These are phyloP conservation scores for Gossypium davidsonii DNA, from an alignment of 441 rosid genomes.

Conservation along the genomic window DNA sequence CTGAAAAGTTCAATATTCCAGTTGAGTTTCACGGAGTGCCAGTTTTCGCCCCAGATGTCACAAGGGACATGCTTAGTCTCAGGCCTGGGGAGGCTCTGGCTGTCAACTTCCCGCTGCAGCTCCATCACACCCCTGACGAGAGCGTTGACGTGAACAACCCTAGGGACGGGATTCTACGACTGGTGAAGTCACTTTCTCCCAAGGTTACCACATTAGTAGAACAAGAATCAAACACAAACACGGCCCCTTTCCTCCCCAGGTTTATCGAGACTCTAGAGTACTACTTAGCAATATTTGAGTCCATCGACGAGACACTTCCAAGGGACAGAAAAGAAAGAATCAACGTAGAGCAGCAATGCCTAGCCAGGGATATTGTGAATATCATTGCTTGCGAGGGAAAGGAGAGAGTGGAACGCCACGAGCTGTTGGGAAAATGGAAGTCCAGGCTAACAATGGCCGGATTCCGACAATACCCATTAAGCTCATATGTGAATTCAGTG, in stretches of 20 bases:
- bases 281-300: constrained; percentile 73
- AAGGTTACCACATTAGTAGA: constrained; percentile 68
- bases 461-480: constrained; percentile 59
- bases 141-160: constrained; percentile 73
- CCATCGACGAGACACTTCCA: constrained; percentile 57
- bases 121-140: constrained; percentile 81
- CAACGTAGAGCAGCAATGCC: constrained; percentile 68
- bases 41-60: constrained; percentile 47
- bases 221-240: constrained; percentile 90
- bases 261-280: constrained; percentile 60
- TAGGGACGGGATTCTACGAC: constrained; percentile 61
- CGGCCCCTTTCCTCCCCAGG: constrained; percentile 66
- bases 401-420: constrained; percentile 78
- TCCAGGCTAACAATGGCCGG: constrained; percentile 84
- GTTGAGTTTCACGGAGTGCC: constrained; percentile 62
- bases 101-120: constrained; percentile 75
- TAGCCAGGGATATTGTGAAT: constrained; percentile 77
- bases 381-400: constrained; percentile 80
- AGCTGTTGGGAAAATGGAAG: constrained; percentile 84
- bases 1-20: constrained; percentile 52
- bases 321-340: constrained; percentile 62
- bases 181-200: constrained; percentile 69
- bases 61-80: constrained; percentile 49
- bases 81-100: constrained; percentile 64
- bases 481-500: constrained; percentile 58